A percentile compares a stretch with the other conserved stretches of the same genome.
These are phyloP conservation scores for Yamadazyma triangularis DNA, from an alignment of 1,139 yeast species.

Conservation along the genomic window DNA sequence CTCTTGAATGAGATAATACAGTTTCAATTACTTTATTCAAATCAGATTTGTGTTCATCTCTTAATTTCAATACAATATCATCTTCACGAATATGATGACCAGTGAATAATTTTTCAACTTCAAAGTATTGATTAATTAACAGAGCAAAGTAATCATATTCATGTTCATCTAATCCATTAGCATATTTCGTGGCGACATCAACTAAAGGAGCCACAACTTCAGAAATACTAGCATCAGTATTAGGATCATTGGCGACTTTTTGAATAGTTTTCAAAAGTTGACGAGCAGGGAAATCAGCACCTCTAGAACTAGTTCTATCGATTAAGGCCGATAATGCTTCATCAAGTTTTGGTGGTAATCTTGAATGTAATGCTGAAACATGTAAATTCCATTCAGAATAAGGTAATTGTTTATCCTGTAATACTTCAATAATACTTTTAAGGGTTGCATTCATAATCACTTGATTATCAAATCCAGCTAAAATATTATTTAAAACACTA, in stretches of 20 bases:
- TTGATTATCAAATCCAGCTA: conserved; percentile 92
- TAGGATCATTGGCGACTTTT: conserved; percentile 48
- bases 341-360: conserved; percentile 78
- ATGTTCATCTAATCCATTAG: conserved; percentile 75
- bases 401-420: conserved; percentile 80
- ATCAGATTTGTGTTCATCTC: conserved; percentile 85
- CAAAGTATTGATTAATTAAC: conserved; percentile 66
- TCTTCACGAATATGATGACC: conserved; percentile 77
- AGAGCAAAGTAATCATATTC: conserved; percentile 73
- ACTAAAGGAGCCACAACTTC: conserved; percentile 69
- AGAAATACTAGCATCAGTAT: conserved; percentile 45
- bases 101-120: conserved; percentile 72
- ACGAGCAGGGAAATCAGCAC: conserved; percentile 90
- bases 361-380: conserved; percentile 86
- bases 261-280: conserved; percentile 61
- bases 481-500: conserved; percentile 66
- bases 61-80: conserved; percentile 75
- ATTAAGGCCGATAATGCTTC: conserved; percentile 59
- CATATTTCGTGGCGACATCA: conserved; percentile 65
- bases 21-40: conserved; percentile 66
- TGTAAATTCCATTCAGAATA: conserved; percentile 88
- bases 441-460: conserved; percentile 85
- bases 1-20: conserved; percentile 87
- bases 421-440: conserved; percentile 62
- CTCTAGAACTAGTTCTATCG: conserved; percentile 62